These are phyloP conservation scores for Aspergillus brasiliensis DNA, from an alignment of 2,329 filamentous ascomycete species.

Conservation along the genomic window DNA sequence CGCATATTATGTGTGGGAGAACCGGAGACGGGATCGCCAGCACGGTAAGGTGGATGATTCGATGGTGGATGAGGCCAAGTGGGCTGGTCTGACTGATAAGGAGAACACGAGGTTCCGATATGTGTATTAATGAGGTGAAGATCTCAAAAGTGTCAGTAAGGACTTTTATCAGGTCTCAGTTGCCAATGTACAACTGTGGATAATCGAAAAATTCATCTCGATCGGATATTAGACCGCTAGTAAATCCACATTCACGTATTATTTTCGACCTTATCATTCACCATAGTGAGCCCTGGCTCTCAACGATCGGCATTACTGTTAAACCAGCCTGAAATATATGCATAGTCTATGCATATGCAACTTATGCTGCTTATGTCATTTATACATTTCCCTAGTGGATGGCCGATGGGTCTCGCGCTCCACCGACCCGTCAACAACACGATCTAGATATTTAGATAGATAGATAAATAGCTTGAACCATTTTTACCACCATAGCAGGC, in stretches of 20 bases:
- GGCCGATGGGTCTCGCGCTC: background rate
- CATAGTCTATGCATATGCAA: no score
- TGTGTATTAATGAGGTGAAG: conserved; percentile 30
- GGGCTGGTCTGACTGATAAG: conserved; percentile 38
- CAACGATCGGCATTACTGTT: no score
- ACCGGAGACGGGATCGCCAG: conserved; percentile 28
- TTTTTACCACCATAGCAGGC: background rate
- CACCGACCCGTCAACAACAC: background rate
- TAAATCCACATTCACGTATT: no score
- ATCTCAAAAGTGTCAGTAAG: no score
- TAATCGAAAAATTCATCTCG: no score
- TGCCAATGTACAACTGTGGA: no score
- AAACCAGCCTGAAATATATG: no score
- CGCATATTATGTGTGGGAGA: conserved; percentile 34
- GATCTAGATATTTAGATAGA: background rate
- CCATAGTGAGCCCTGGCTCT: no score
- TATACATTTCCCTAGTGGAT: background rate
- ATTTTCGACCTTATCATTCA: no score
- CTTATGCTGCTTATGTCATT: background rate
- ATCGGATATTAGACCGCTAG: no score
- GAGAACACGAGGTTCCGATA: conserved; percentile 38
- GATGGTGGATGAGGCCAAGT: conserved; percentile 27
- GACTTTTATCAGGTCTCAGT: no score
- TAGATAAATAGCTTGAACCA: background rate
- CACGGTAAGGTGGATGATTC: conserved; percentile 14